Evolutionary conservation across 108 stramenopile genomes (phyloP).

Genomic region (Mediolabrus comicus): DNA sequence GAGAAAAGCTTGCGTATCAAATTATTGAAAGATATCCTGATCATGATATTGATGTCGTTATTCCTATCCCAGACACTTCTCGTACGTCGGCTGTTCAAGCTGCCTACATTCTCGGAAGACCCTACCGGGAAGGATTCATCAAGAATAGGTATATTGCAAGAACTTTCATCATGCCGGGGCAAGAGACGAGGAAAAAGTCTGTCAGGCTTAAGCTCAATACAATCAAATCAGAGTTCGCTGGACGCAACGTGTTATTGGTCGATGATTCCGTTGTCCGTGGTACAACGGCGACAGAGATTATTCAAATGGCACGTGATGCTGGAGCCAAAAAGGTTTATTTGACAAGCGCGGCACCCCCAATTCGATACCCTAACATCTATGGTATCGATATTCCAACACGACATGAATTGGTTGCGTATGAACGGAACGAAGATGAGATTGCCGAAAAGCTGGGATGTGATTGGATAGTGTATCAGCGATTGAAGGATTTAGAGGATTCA

Average conservation of each 20-base stretch:
- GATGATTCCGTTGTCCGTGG: conserved; percentile 98
- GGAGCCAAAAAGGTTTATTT: conserved; percentile 97
- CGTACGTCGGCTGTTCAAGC: conserved; percentile 93
- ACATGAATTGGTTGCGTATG: conserved; percentile 93
- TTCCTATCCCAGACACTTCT: conserved; percentile 98
- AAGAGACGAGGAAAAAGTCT: conserved; percentile 93
- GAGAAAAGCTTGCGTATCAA: conserved; percentile 91
- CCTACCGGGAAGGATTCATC: conserved; percentile 98
- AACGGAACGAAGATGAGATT: conserved; percentile 85
- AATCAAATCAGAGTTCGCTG: conserved; percentile 91
- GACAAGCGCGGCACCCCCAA: conserved; percentile 94
- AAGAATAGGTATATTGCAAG: conserved; percentile 99
- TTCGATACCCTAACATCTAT: conserved; percentile 98
- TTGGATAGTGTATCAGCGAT: conserved; percentile 76
- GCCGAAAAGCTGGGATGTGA: conserved; percentile 90
- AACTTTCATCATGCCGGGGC: conserved; percentile 99
- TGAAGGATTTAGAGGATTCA: conserved; percentile 68
- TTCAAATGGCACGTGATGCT: conserved; percentile 98
- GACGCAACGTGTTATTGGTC: conserved; percentile 90
- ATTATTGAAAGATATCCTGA: conserved; percentile 84
- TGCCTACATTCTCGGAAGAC: conserved; percentile 79
- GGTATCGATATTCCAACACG: conserved; percentile 98
- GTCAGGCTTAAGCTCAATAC: conserved; percentile 99
- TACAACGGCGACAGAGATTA: conserved; percentile 95
- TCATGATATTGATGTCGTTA: conserved; percentile 97